Evolutionary conservation across 371 early-diverging fungal genomes (phyloP).

Genomic region (Mucor lusitanicus): DNA sequence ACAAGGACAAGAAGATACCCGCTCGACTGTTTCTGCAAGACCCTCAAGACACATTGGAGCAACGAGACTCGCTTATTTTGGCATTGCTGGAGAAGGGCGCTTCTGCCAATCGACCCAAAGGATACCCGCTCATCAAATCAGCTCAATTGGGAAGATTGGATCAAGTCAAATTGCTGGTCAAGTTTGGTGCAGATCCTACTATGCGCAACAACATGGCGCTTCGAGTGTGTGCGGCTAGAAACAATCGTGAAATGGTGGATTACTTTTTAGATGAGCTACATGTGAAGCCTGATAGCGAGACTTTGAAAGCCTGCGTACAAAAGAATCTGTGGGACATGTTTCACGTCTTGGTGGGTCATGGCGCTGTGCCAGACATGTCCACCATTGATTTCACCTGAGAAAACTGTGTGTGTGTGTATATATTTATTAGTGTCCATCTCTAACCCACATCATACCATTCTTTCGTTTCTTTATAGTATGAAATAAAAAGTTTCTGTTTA

Average conservation of each 20-base stretch:
- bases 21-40: constrained; percentile 30
- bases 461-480: neutral
- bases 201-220: constrained; percentile 50
- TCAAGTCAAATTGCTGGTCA: constrained; percentile 46
- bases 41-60: constrained; percentile 4
- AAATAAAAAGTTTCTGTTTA: neutral
- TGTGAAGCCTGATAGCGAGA: constrained; percentile 45
- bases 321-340: constrained; percentile 50
- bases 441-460: neutral
- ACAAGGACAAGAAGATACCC: constrained; percentile 36
- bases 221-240: constrained; percentile 40
- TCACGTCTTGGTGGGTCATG: constrained; percentile 50
- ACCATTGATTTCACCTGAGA: constrained; percentile 27
- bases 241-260: constrained; percentile 43
- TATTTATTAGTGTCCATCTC: too few species aligned
- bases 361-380: constrained; percentile 53
- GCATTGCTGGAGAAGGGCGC: constrained; percentile 42
- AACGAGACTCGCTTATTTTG: constrained; percentile 20
- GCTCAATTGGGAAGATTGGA: constrained; percentile 42
- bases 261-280: constrained; percentile 48
- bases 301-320: constrained; percentile 42
- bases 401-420: too few species aligned
- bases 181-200: constrained; percentile 48
- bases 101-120: constrained; percentile 48
- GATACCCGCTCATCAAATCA: constrained; percentile 58